A percentile compares a stretch with the other conserved stretches of the same genome.
Evolutionary conservation across 164 flowering plant species (phyloP).

Genomic region (Chloranthus sessilifolius): DNA sequence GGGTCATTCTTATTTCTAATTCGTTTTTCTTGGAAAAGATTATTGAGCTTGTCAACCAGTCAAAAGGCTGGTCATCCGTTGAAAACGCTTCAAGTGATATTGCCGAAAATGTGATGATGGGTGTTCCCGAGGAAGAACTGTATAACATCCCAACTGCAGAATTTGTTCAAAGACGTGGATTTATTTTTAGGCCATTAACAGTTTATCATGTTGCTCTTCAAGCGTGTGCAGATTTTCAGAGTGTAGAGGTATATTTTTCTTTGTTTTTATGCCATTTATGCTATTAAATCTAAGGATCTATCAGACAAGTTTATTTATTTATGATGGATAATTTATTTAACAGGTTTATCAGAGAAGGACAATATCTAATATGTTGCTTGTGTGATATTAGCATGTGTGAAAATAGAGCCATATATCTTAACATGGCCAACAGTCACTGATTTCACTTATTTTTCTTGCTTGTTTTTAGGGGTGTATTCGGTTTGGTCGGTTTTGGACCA

Average conservation of each 20-base stretch:
- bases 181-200: slow-evolving; percentile 48
- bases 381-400: no score
- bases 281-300: no score
- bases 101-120: slow-evolving; percentile 75
- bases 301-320: no score
- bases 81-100: slow-evolving; percentile 42
- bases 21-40: slow-evolving; percentile 36
- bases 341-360: no score
- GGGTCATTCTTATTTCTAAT: slow-evolving; percentile 5
- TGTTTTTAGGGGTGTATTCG: no score
- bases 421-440: no score
- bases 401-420: no score
- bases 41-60: slow-evolving; percentile 82
- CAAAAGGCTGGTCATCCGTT: slow-evolving; percentile 81
- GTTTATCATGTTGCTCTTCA: slow-evolving; percentile 85
- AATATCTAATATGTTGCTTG: no score
- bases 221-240: slow-evolving; percentile 72
- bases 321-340: no score
- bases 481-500: no score
- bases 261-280: neutral
- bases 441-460: no score
- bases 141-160: slow-evolving; percentile 83
- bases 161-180: slow-evolving; percentile 59
- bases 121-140: slow-evolving; percentile 78
- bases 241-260: slow-evolving; percentile 53